These are phyloP conservation scores for Scedosporium minutisporum DNA, from an alignment of 2,329 filamentous ascomycete genomes.

Conservation along the genomic window DNA sequence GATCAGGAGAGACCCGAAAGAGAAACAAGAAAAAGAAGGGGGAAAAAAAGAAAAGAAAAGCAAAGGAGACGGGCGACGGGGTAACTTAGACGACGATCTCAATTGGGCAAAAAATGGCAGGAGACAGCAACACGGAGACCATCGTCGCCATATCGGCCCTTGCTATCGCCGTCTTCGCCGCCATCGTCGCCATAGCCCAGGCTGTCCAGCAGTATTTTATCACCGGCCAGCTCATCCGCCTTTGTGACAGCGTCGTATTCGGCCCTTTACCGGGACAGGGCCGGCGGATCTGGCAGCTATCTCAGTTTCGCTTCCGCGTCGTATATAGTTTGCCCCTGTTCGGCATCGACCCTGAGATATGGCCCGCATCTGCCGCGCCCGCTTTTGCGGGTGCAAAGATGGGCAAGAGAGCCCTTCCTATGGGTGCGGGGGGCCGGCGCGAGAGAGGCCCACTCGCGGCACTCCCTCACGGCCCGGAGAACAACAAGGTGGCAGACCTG, in stretches of 20 bases:
- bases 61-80: too few species aligned
- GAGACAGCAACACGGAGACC: too few species aligned
- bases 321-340: background rate
- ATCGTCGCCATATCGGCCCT: background rate
- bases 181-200: background rate
- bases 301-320: background rate
- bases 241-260: background rate
- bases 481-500: too few species aligned
- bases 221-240: background rate
- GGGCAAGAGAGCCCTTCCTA: background rate
- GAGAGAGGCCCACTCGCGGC: too few species aligned
- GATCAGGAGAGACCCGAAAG: too few species aligned
- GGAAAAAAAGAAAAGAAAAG: too few species aligned
- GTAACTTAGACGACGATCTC: too few species aligned
- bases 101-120: too few species aligned
- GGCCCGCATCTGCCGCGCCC: background rate
- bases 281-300: background rate
- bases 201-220: background rate
- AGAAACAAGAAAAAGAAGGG: too few species aligned
- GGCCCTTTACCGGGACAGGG: background rate
- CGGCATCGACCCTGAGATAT: background rate
- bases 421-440: too few species aligned
- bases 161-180: background rate
- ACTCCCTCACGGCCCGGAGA: too few species aligned
- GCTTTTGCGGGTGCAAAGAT: background rate